Base-by-base conservation (phyloP, 768 basidiomycete species). In the Phaffia australis region DNA sequence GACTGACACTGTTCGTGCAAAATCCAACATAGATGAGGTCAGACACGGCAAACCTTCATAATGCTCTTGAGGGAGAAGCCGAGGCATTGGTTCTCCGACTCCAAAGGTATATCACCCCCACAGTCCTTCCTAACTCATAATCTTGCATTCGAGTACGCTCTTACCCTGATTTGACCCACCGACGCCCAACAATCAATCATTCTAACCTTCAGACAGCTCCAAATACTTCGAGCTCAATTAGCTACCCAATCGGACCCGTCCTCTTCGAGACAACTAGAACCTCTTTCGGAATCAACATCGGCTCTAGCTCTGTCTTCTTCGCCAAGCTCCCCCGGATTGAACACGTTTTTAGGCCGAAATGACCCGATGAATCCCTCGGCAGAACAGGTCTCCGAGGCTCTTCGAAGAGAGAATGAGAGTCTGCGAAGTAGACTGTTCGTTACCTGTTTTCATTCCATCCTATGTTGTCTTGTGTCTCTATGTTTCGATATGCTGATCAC, bases 61-160 rank as follows among this genome's bases (percentile, higher is more conserved):
- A 63, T 48, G 42, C 56, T 6, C 63, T 68, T 61, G 67, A 68
- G 25, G 55, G 52, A 16, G 67, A 68, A 42, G n/a, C 61, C 11
- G 67, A 68, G 21, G 67, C 67, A 18, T 48, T 63, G 50, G 67
- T 68, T 3, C 57, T 58, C 50, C 48, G 51, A 29, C 62, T 68
- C 1, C 67, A 68, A 56, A 30, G 62, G 67, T 68, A 9, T 19
- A 61, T 63, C 14, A 29, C 19, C 9, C 19, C 11, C 29, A 2
- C 47, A 16, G 14, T 25, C 32, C 19, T 29, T 11, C 57, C 2
- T 35, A 19, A 21, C 27, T 16, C 2, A 0, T 23, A n/a, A 7
- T 50, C 27, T 46, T 47, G n/a, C 51, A 27, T 18, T 52, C 64
- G 29, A 3, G 21, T 15, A 2, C 32, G 29, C 7, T 15, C 16